These are phyloP conservation scores for Aspergillus neotritici DNA, from an alignment of 2,329 filamentous ascomycete genomes.

Conservation along the genomic window DNA sequence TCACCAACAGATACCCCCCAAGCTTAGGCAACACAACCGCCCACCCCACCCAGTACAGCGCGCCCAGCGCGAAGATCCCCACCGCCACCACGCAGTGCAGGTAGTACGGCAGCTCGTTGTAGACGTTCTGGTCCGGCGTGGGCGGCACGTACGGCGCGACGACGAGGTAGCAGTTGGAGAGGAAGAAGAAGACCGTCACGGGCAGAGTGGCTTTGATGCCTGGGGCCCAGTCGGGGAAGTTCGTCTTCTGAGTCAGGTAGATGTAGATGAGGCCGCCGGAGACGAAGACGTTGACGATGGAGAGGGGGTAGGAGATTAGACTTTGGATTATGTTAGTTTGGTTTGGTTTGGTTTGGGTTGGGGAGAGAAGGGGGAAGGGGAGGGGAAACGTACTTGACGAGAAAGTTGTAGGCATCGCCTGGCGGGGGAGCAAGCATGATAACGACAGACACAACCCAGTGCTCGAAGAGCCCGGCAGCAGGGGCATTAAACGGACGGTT, in stretches of 20 bases:
- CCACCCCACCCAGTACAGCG: conserved; percentile 50
- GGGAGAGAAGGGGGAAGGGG: too few species aligned
- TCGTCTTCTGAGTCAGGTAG: conserved; percentile 34
- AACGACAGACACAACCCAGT: conserved; percentile 61
- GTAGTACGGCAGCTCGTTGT: conserved; percentile 49
- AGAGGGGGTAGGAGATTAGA: conserved; percentile 37
- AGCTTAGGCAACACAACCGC: conserved; percentile 43
- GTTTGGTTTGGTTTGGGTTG: not conserved
- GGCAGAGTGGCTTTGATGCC: conserved; percentile 47
- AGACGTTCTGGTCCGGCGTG: conserved; percentile 44
- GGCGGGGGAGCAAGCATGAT: conserved; percentile 62
- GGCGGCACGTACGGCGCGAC: conserved; percentile 50
- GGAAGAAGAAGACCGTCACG: conserved; percentile 48
- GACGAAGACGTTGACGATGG: conserved; percentile 49
- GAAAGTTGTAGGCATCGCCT: conserved; percentile 63
- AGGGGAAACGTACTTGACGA: conserved; percentile 33
- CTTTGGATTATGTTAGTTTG: conserved; percentile 11
- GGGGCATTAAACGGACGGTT: conserved; percentile 63
- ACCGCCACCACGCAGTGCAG: conserved; percentile 51
- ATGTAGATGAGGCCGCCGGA: conserved; percentile 46
- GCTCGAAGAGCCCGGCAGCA: conserved; percentile 53
- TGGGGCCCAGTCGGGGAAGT: conserved; percentile 44
- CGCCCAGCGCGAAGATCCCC: conserved; percentile 46
- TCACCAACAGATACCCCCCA: conserved; percentile 49
- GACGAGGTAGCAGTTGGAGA: conserved; percentile 50